phyloP scores from a whole-genome alignment of 1,284 basidiomycete genomes.

The Ceratobasidium papillatum region DNA sequence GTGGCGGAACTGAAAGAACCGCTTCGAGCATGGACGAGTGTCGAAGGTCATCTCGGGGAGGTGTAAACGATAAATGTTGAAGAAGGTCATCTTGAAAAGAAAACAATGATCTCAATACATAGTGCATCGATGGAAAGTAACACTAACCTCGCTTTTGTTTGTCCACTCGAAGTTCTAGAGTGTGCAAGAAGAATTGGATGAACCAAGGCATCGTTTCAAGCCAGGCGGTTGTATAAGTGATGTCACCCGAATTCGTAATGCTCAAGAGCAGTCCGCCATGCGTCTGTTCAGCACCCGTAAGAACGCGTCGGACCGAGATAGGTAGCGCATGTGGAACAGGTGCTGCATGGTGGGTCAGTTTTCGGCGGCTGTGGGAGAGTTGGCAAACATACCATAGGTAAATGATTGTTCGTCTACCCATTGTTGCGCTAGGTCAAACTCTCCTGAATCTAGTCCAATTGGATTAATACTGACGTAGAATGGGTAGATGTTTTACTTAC shows the following conservation, averaged over 20 bases:
- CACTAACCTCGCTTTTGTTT: constrained; percentile 45
- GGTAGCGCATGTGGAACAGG: constrained; percentile 54
- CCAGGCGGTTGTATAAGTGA: constrained; percentile 70
- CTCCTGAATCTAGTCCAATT: constrained; percentile 51
- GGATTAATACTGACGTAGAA: neutral
- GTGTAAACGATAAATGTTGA: constrained; percentile 69
- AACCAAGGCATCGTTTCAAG: constrained; percentile 95
- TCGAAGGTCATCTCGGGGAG: constrained; percentile 72
- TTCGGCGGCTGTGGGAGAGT: neutral
- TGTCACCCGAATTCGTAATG: constrained; percentile 70
- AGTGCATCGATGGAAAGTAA: neutral
- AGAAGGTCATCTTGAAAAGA: constrained; percentile 63
- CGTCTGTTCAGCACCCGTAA: constrained; percentile 80
- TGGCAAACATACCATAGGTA: constrained; percentile 61
- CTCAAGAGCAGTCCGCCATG: constrained; percentile 75
- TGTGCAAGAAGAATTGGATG: constrained; percentile 88
- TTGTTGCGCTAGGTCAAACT: constrained; percentile 64
- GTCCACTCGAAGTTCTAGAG: constrained; percentile 62
- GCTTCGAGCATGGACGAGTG: constrained; percentile 79
- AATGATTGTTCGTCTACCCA: constrained; percentile 65
- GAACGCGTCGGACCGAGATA: constrained; percentile 73
- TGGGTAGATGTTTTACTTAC: constrained; percentile 52
- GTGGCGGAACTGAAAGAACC: constrained; percentile 73
- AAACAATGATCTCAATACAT: constrained; percentile 6
- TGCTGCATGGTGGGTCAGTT: constrained; percentile 47